Base-by-base conservation (phyloP, 306 rosid species). In the Canavalia ensiformis region DNA sequence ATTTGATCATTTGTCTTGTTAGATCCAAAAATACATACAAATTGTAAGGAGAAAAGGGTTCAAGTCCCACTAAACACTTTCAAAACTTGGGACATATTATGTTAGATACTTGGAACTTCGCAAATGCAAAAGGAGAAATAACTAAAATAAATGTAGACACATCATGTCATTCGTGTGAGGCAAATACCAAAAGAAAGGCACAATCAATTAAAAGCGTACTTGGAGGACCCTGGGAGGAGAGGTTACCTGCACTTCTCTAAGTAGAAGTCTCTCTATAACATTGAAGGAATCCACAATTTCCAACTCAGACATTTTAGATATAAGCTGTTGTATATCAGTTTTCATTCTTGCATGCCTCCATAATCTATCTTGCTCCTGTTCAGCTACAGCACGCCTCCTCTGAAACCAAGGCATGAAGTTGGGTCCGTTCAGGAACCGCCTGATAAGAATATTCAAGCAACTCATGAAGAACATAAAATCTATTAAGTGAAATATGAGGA, bases 331-430 rank as follows among this genome's bases (percentile, higher is more conserved):
- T 78, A 94, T 87, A 88, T 91, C 91, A 10, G 90, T 35, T 54
- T 89, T 90, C 85, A 90, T 81, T 89, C 98, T 90, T 4, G 95
- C 93, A 80, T 90, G 91, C 77, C 83, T 87, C 98, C 98, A 94
- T 7, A 91, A 85, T 87, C 85, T 91, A 64, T 88, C 87, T 75
- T 94, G 97, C 72, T 89, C 95, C 81, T 90, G 92, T 85, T 89
- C 98, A 65, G 95, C 97, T 74, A 91, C 94, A 63, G 87, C 89
- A 50, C 88, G 86, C 90, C 90, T 94, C 87, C 95, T 86, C 80
- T 84, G 88, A 88, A 91, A 91, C 97, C 95, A 94, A 66, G 97
- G 95, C 86, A 84, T 75, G 76, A 94, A 94, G 84, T 94, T 91
- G 35, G 95, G 94, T 47, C 98, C 95, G 34, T 88, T 85, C 72